Base-by-base conservation (phyloP, 2,329 filamentous ascomycete species). In the Penicillium fuscoglaucum region DNA sequence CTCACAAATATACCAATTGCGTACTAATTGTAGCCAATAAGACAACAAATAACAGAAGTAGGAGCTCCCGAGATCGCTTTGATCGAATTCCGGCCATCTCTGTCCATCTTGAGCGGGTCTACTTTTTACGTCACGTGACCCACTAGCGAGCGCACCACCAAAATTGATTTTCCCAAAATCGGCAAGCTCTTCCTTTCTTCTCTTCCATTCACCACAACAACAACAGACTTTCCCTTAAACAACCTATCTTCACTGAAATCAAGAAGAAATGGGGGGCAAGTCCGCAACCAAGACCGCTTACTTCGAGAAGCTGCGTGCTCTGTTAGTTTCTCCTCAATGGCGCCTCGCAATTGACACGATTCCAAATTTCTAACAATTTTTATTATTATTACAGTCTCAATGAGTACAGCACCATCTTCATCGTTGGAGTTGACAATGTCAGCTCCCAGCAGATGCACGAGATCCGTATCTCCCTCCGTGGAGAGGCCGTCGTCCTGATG, bases 391-490 rank as follows among this genome's bases (percentile, higher is more conserved):
- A 17, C 29, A 53, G 51, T 48, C 89, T 99, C 80, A 91, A 98
- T 85, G 89, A 92, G 80, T 98, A 96, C 90, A 87, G 87, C 80
- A 93, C 90, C 77, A 90, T 98, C 84, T 98, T 99, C 91, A 93
- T 99, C 81, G 93, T 96, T 80, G 87, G 78, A 78, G 89, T 93
- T 78, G 91, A 98, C 91, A 99, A 98, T 99, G 95, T 99, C 88
- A 91, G 89, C 81, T 99, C 95, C 72, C 95, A 99, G 88, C 96
- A 99, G 89, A 99, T 99, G 96, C 95, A 99, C 91, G 95, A 99
- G 88, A 98, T 99, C 81, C 90, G 95, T 80, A 83, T 89, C 76
- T 82, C 91, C 75, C 90, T 99, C 80, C 93, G 95, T 79, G 89
- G 89, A 65, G 83, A 96, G 82, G 93, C 87, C 82, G 90, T 98